These are phyloP conservation scores for Penicillium sp. DNA, from an alignment of 2,329 filamentous ascomycete genomes.

Conservation along the genomic window DNA sequence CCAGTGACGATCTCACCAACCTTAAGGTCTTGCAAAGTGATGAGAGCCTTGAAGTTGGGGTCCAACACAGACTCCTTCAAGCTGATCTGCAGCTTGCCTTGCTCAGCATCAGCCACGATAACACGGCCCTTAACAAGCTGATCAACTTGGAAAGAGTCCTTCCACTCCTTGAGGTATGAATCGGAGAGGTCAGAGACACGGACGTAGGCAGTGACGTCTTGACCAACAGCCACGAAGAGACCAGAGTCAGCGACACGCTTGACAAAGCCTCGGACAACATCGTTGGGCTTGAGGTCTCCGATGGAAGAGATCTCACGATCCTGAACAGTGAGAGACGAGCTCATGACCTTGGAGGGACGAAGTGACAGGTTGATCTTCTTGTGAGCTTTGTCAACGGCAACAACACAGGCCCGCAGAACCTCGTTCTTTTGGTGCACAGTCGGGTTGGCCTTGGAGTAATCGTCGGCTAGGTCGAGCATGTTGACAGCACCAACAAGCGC, in stretches of 20 bases:
- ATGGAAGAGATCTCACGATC: constrained; percentile 75
- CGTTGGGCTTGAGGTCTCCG: constrained; percentile 71
- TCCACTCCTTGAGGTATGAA: constrained; percentile 92
- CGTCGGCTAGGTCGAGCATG: constrained; percentile 79
- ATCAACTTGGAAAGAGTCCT: constrained; percentile 80
- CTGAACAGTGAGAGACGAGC: constrained; percentile 75
- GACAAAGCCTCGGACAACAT: constrained; percentile 86
- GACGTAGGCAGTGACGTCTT: constrained; percentile 77
- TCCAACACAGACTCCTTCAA: constrained; percentile 84
- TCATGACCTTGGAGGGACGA: constrained; percentile 84
- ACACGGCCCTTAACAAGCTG: constrained; percentile 90
- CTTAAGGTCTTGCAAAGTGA: constrained; percentile 75
- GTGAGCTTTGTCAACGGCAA: constrained; percentile 76
- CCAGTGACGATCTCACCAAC: constrained; percentile 81
- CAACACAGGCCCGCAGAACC: constrained; percentile 81
- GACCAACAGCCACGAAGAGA: constrained; percentile 80
- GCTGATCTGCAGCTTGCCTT: constrained; percentile 77
- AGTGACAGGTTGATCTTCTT: constrained; percentile 81
- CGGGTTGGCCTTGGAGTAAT: constrained; percentile 79
- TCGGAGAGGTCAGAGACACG: constrained; percentile 88
- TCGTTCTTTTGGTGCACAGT: constrained; percentile 78
- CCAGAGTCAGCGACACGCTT: constrained; percentile 88
- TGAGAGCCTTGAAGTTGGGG: constrained; percentile 70
- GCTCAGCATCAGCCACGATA: constrained; percentile 65
- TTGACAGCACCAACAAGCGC: constrained; percentile 75